Evolutionary conservation across 805 yeast species (phyloP), one percentile per base, ranked within the genome.

Genomic region (Lachancea fermentati): DNA sequence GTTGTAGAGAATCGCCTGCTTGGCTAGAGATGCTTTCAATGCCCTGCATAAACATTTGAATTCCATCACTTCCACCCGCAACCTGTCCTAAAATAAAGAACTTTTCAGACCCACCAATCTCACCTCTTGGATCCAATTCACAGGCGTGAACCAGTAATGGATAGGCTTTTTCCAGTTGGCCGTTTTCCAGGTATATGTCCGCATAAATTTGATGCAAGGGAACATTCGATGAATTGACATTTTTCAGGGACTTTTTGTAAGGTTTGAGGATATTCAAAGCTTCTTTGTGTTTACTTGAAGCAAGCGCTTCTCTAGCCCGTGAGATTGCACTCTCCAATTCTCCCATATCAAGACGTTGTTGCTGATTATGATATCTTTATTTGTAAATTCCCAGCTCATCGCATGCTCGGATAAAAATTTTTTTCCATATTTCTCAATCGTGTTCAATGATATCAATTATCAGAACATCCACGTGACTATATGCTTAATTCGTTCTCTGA

Each of bases 31-130:
- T 44, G 30, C 64, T 63, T 17, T 69, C 70, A 31, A 84, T 65
- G 5, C 95, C 97, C 36, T 69, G 71, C 46, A 76, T 73, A 44
- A 84, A 71, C 51, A 75, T 68, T 8, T 67, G 59, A 13, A 85
- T 57, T 7, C 97, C 97, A 49, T 78, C 83, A 13, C 47, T 51
- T 24, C 95, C 96, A 32, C 97, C 97, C 19, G 81, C 69, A 38
- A 91, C 78, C 66, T 91, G 98, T 2, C 97, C 98, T 46, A 91
- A 66, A 63, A 89, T 87, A 40, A 93, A 72, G 57, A 85, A 89
- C 65, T 88, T 89, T 56, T 85, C 95, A 11, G 79, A 79, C 2
- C 65, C 63, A 1, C 91, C 93, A 32, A 62, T 51, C 2, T 55
- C 47, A 1, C 86, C 96, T 2, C 68, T 59, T 2, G 83, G 79